Evolutionary conservation across 768 basidiomycete genomes (phyloP).

Genomic region (Coprinopsis marcescibilis): DNA sequence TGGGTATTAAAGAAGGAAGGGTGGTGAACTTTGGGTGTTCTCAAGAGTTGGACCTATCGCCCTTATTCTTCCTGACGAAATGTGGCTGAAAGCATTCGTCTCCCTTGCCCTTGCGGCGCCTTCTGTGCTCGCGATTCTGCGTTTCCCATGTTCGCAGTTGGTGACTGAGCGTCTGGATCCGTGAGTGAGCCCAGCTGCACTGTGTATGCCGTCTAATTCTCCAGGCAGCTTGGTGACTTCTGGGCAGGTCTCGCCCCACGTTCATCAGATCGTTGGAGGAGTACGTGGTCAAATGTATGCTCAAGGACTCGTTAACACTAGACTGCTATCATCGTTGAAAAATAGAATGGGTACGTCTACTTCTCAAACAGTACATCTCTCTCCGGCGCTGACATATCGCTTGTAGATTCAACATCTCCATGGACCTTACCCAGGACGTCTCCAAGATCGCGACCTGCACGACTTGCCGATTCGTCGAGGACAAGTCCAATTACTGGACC

Average conservation of each 20-base stretch:
- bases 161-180: slow-evolving; percentile 17
- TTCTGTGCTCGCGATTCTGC: slow-evolving; percentile 15
- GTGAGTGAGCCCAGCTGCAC: slow-evolving; percentile 6
- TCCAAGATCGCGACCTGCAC: slow-evolving; percentile 4
- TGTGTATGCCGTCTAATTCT: background rate
- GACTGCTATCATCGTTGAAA: no score
- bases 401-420: slow-evolving; percentile 3
- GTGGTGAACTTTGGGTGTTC: background rate
- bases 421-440: background rate
- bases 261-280: slow-evolving; percentile 17
- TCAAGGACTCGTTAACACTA: no score
- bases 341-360: slow-evolving; percentile 1
- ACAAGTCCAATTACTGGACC: slow-evolving; percentile 8
- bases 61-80: background rate
- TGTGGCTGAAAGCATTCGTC: background rate
- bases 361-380: background rate
- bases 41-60: background rate
- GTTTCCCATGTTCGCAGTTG: slow-evolving; percentile 19
- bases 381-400: background rate
- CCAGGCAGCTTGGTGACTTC: slow-evolving; percentile 11
- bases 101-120: slow-evolving; percentile 8
- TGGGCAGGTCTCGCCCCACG: slow-evolving; percentile 14
- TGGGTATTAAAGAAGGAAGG: background rate
- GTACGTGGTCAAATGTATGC: no score
- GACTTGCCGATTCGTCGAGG: background rate